Evolutionary conservation across 208 protist genomes (phyloP).

Genomic region (Wallacemonas sp.): DNA sequence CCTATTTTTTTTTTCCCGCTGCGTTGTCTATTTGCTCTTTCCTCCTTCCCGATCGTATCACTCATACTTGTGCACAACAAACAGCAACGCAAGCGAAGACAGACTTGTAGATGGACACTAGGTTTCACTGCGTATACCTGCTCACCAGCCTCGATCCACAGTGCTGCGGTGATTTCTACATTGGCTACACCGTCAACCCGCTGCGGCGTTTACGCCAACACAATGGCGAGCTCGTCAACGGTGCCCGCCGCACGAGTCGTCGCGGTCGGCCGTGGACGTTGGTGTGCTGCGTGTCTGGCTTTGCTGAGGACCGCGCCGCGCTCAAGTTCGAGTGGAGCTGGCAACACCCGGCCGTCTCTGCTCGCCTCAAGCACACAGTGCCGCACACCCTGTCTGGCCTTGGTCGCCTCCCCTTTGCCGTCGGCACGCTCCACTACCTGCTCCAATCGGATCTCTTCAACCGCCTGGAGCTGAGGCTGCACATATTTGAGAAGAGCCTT

Average conservation of each 20-base stretch:
- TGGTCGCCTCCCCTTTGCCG: slow-evolving; percentile 52
- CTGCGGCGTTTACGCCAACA: slow-evolving; percentile 92
- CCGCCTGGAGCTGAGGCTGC: slow-evolving; percentile 68
- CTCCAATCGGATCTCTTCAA: slow-evolving; percentile 57
- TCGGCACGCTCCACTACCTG: slow-evolving; percentile 61
- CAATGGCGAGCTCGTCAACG: slow-evolving; percentile 94
- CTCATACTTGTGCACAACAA: too few species aligned
- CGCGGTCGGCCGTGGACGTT: slow-evolving; percentile 90
- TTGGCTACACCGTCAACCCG: slow-evolving; percentile 95
- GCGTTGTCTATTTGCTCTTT: too few species aligned
- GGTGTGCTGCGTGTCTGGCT: slow-evolving; percentile 92
- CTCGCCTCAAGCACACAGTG: slow-evolving; percentile 42
- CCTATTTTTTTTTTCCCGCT: slow-evolving; percentile 9
- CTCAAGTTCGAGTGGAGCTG: slow-evolving; percentile 96
- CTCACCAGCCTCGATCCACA: slow-evolving; percentile 75
- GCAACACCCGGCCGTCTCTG: slow-evolving; percentile 83
- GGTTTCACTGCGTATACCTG: slow-evolving; percentile 92
- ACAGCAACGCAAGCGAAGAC: too few species aligned
- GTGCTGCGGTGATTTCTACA: slow-evolving; percentile 78
- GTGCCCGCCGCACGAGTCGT: slow-evolving; percentile 77
- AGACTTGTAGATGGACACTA: slow-evolving; percentile 89
- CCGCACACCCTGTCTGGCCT: slow-evolving; percentile 30
- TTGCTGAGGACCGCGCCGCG: slow-evolving; percentile 84
- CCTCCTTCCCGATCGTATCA: slow-evolving; percentile 12
- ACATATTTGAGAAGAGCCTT: slow-evolving; percentile 59